A percentile compares a stretch with the other conserved stretches of the same genome.
These are phyloP conservation scores for Trichoderma reesei DNA, from an alignment of 495 filamentous ascomycete species.

Conservation along the genomic window DNA sequence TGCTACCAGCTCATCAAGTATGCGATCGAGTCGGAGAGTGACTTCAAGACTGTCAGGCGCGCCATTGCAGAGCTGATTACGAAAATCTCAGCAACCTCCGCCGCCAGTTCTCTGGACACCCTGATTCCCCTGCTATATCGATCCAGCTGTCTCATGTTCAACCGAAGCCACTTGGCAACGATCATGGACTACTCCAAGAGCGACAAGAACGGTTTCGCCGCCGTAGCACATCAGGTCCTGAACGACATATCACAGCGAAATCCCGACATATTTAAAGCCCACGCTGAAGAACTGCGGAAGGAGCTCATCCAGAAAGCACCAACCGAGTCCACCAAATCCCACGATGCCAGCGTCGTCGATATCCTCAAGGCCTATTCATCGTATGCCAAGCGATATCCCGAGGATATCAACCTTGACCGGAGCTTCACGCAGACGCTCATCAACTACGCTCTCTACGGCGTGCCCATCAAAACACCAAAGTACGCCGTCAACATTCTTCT, in stretches of 20 bases:
- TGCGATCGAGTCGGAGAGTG: slow-evolving; percentile 74
- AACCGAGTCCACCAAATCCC: slow-evolving; percentile 44
- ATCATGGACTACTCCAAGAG: slow-evolving; percentile 80
- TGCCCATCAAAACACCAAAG: slow-evolving; percentile 76
- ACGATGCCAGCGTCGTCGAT: slow-evolving; percentile 63
- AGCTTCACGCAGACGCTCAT: slow-evolving; percentile 75
- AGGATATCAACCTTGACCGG: slow-evolving; percentile 74
- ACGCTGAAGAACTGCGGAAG: slow-evolving; percentile 86
- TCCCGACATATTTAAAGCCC: slow-evolving; percentile 80
- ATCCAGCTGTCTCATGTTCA: slow-evolving; percentile 75
- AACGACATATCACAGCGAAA: slow-evolving; percentile 86
- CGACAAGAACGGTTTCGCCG: slow-evolving; percentile 65
- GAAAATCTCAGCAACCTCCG: slow-evolving; percentile 50
- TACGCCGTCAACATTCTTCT: slow-evolving; percentile 86
- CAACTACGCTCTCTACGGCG: slow-evolving; percentile 70
- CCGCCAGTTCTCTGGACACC: slow-evolving; percentile 58
- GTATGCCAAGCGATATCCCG: slow-evolving; percentile 75
- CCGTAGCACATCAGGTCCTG: slow-evolving; percentile 77
- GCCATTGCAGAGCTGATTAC: slow-evolving; percentile 84
- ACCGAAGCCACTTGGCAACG: slow-evolving; percentile 82
- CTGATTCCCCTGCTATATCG: slow-evolving; percentile 78
- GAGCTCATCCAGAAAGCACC: slow-evolving; percentile 74
- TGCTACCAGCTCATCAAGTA: slow-evolving; percentile 83
- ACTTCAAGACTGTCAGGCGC: slow-evolving; percentile 82
- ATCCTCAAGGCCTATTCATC: slow-evolving; percentile 87